Evolutionary conservation across 139 green algal genomes (phyloP), one percentile per base, ranked within the genome.

Genomic region (Chlamydomonas incerta): DNA sequence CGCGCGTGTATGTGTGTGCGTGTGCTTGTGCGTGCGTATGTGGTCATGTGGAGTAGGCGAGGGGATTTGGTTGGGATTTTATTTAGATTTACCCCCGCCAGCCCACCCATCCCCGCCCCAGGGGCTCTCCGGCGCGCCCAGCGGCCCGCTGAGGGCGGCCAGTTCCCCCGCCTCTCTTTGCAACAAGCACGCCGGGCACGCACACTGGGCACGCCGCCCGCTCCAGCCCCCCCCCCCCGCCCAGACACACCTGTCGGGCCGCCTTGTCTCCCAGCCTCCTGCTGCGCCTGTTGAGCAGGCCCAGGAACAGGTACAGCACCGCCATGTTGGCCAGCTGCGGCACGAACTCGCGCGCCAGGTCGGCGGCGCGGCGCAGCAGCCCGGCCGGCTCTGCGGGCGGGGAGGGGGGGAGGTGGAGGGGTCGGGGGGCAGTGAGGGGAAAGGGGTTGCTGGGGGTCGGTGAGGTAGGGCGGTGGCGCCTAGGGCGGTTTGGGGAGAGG

Each of bases 281-380:
- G 1, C 87, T 90, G 0, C 93, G 88, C 9, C 77, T 50, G 79
- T 97, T 95, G 66, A 96, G 82, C 29, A 95, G 82, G 0, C 74
- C 79, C 0, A 96, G 83, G 52, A 94, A 81, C 1, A 82, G 41
- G 55, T 96, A 95, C 28, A 96, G 90, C 33, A 93, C 55, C 0
- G 65, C 83, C 93, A 96, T 94, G 88, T 95, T 96, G 47, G 74
- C 68, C 58, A 97, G 88, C 91, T 96, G 94, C 20, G 92, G 91
- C 26, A 57, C 70, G 50, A 93, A 90, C 70, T 92, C 86, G 24
- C 68, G 74, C 20, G 74, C 35, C 21, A 88, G 18, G 47, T 89
- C 77, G 72, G 80, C 70, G 5, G 63, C 55, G 17, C 65, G 60
- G 0, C 13, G 63, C 29, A 37, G n/a, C 24, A 70, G 63, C 18